Evolutionary conservation across 768 basidiomycete genomes (phyloP).

Genomic region (Suillus spraguei): DNA sequence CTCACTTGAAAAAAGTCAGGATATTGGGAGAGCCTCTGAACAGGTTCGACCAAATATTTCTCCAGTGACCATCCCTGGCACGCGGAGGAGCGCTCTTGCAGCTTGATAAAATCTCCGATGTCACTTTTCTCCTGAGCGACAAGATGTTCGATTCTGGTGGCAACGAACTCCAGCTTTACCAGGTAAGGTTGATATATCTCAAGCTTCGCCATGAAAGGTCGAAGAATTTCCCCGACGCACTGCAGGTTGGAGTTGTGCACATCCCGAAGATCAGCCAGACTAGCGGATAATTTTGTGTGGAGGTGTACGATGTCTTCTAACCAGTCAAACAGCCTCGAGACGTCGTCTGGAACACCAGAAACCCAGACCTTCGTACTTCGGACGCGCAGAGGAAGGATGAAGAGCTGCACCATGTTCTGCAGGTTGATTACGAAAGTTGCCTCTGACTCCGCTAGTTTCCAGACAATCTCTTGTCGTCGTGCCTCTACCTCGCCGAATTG

Average conservation of each 20-base stretch:
- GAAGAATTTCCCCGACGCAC: constrained; percentile 59
- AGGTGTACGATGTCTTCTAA: constrained; percentile 84
- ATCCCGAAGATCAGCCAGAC: constrained; percentile 45
- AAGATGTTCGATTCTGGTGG: constrained; percentile 52
- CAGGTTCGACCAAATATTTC: constrained; percentile 73
- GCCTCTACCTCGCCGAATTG: constrained; percentile 53
- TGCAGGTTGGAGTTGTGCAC: constrained; percentile 47
- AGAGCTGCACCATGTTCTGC: constrained; percentile 66
- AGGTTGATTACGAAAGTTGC: constrained; percentile 66
- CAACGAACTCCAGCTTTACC: constrained; percentile 65
- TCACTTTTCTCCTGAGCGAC: constrained; percentile 56
- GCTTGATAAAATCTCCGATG: constrained; percentile 82
- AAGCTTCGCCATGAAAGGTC: constrained; percentile 61
- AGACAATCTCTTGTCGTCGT: constrained; percentile 65
- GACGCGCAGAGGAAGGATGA: constrained; percentile 76
- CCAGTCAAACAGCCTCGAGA: constrained; percentile 82
- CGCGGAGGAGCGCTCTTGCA: constrained; percentile 59
- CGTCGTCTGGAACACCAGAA: constrained; percentile 69
- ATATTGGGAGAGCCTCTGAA: constrained; percentile 71
- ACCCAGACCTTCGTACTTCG: constrained; percentile 78
- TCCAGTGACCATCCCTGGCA: constrained; percentile 68
- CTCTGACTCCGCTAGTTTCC: constrained; percentile 72
- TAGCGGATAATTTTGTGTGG: constrained; percentile 62
- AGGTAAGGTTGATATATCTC: constrained; percentile 91
- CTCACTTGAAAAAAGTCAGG: constrained; percentile 75